Evolutionary conservation across 139 green algal species (phyloP), one percentile per base, ranked within the genome.

Genomic region (Coccomyxa sp.): DNA sequence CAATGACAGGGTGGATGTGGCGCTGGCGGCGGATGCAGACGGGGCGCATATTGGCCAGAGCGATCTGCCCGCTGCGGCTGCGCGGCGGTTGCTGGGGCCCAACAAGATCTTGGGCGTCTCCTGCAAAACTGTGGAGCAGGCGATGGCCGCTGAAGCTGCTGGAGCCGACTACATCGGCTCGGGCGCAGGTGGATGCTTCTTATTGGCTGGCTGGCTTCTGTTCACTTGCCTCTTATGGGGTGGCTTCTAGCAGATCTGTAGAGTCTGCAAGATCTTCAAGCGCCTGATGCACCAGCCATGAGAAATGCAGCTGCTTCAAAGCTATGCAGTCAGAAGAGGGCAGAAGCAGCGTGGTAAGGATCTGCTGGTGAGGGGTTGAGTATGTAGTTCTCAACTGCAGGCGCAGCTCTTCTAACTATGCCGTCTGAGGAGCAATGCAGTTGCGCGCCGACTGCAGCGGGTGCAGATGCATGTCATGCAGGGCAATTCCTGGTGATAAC

Each of bases 1-100:
- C 81, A 99, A 99, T 85, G 96, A 99, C 87, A 87, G 96, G 0
- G 88, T 98, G 0, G 96, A 99, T 76, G 91, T 98, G 31, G 95
- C 95, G 16, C 84, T 99, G 59, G 96, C 94, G 13, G 83, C 89
- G 14, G 95, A 91, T 13, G 93, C 95, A 0, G 93, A 96, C 80
- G 95, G 94, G 38, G 93, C 95, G 17, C 95, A 98, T 82, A 89
- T 98, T 38, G 95, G 95, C 23, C 95, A 98, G 81, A 86, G 82
- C n/a, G 95, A 98, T 88, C 85, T 98, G 51, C 91, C 94, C 0
- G 89, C 87, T 0, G 80, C 67, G 0, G 32, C 57, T n/a, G 95
- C 91, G 57, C 83, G 95, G 15, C 79, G 79, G 32, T 80, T 95
- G 79, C 82, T 97, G 0, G 94, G 95, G 3, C 91, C 91, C 12